Conservation (phyloP, 257 asterid species). For the Solanum dulcamara region DNA sequence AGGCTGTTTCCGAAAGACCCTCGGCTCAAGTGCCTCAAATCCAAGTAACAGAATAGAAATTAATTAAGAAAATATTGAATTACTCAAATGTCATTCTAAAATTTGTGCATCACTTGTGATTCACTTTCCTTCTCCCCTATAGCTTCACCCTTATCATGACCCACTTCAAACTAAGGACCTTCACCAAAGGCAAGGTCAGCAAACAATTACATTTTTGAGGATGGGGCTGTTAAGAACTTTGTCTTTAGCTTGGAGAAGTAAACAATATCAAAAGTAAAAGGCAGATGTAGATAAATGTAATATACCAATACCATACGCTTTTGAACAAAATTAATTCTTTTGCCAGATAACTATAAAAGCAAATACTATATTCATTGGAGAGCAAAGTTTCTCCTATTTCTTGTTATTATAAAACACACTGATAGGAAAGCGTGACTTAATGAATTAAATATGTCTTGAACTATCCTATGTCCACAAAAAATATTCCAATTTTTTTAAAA, state of each 20-base stretch:
- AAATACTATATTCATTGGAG: neutral
- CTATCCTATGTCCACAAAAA: neutral
- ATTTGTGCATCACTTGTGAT: neutral
- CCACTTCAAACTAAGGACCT: neutral
- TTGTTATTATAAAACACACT: neutral
- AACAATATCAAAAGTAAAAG: neutral
- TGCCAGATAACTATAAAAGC: neutral
- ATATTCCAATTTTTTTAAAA: neutral
- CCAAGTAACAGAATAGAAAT: too few relatives aligned
- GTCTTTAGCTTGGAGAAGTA: neutral
- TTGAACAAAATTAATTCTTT: neutral
- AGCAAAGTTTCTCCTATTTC: neutral
- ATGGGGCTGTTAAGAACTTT: neutral
- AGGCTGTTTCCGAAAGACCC: too few relatives aligned
- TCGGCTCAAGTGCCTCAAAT: too few relatives aligned
- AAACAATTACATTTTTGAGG: neutral
- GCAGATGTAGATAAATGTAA: neutral
- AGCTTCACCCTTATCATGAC: neutral
- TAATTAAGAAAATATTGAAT: neutral
- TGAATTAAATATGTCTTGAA: neutral
- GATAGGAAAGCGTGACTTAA: neutral
- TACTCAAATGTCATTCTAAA: neutral
- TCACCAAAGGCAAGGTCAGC: neutral
- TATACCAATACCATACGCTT: neutral
- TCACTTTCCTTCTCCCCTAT: neutral